Evolutionary conservation across 2,329 filamentous ascomycete genomes (phyloP).

Genomic region (Colletotrichum eremochloae): DNA sequence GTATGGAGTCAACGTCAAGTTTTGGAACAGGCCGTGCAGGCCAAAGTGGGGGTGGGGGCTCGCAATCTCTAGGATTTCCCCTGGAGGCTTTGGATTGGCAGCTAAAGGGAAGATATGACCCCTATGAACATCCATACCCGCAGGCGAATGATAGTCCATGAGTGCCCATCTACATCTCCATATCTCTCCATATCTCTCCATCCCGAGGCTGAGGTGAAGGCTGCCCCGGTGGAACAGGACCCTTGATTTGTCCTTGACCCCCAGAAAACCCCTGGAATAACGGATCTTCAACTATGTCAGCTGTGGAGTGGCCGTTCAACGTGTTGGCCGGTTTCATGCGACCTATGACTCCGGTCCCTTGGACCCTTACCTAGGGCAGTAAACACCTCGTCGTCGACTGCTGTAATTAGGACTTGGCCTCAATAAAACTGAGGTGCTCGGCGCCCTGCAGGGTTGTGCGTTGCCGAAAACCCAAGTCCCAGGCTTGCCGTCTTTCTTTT

Average conservation of each 20-base stretch:
- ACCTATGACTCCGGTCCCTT: slow-evolving; percentile 1
- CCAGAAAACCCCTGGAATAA: slow-evolving; percentile 22
- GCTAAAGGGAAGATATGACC: slow-evolving; percentile 20
- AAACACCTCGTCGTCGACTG: slow-evolving; percentile 1
- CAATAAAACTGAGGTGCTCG: slow-evolving; percentile 29
- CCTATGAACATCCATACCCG: slow-evolving; percentile 21
- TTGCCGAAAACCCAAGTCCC: not conserved
- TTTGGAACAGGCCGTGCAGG: slow-evolving; percentile 25
- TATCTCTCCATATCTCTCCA: slow-evolving; percentile 5
- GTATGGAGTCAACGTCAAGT: slow-evolving; percentile 9
- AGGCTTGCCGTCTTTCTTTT: slow-evolving; percentile 34
- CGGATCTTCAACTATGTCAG: slow-evolving; percentile 22
- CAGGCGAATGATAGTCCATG: not conserved
- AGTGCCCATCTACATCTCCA: slow-evolving; percentile 15
- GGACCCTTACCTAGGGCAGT: not conserved
- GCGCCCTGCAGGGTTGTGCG: not conserved
- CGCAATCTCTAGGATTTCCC: slow-evolving; percentile 21
- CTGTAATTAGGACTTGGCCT: not conserved
- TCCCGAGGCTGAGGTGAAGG: slow-evolving; percentile 10
- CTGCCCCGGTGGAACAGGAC: slow-evolving; percentile 16
- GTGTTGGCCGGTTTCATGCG: slow-evolving; percentile 1
- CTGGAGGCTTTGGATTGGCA: slow-evolving; percentile 28
- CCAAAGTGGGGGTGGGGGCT: slow-evolving; percentile 34
- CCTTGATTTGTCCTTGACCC: slow-evolving; percentile 28
- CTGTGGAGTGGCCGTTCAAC: slow-evolving; percentile 18